These are phyloP conservation scores for Spinacia oleracea DNA, from an alignment of 179 eudicot species.

Conservation along the genomic window DNA sequence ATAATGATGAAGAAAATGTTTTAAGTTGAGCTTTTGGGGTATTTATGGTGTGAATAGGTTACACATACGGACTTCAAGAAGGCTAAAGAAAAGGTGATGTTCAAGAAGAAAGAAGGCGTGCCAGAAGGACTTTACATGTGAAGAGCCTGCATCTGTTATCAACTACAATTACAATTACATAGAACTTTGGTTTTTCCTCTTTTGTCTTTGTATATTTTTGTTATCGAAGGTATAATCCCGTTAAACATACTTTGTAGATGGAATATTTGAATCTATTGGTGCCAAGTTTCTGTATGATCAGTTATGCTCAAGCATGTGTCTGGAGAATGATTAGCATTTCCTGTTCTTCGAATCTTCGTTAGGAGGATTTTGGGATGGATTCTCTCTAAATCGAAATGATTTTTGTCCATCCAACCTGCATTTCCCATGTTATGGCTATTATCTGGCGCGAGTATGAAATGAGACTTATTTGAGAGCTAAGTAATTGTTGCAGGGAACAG, in stretches of 20 bases:
- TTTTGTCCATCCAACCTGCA: not conserved
- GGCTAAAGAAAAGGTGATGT: conserved; percentile 92
- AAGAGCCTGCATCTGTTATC: conserved; percentile 5
- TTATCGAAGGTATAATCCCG: not conserved
- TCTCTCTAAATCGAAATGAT: not conserved
- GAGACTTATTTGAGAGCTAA: no score
- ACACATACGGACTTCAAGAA: conserved; percentile 75
- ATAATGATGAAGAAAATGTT: not conserved
- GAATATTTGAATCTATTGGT: not conserved
- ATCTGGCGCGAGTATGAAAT: no score
- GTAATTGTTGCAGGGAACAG: no score
- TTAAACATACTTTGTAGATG: conserved; percentile 4
- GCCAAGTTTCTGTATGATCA: not conserved
- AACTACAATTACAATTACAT: not conserved
- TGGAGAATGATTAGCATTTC: not conserved
- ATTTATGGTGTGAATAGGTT: conserved; percentile 43
- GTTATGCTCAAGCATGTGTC: not conserved
- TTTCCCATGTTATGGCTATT: no score
- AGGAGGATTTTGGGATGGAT: not conserved
- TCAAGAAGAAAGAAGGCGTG: conserved; percentile 91
- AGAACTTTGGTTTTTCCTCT: not conserved
- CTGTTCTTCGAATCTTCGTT: not conserved
- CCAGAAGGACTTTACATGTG: conserved; percentile 89
- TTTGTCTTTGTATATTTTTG: not conserved
- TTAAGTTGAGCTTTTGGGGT: not conserved